Conservation (phyloP, 2,329 filamentous ascomycete species). For the Juglanconis oblonga region DNA sequence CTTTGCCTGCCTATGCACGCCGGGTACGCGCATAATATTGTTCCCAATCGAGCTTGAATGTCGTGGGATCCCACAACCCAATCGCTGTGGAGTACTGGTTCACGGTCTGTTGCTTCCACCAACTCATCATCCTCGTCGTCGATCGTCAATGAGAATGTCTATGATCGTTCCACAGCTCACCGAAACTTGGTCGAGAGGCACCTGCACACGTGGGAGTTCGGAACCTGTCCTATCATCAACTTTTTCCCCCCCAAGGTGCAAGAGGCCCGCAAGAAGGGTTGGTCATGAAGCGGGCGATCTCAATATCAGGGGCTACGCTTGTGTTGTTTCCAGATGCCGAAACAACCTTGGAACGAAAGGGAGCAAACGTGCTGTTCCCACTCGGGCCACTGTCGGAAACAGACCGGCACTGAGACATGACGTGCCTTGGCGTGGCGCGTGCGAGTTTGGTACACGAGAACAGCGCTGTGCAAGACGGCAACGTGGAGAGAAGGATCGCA, state of each 20-base stretch:
- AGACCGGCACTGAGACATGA: too few species aligned
- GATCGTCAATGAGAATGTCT: not conserved
- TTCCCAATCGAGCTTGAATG: not conserved
- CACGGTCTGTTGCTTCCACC: not conserved
- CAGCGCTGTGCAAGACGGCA: too few species aligned
- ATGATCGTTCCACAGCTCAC: not conserved
- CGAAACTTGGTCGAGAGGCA: not conserved
- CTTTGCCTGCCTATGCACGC: not conserved
- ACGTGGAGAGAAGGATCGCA: too few species aligned
- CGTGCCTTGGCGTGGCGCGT: too few species aligned
- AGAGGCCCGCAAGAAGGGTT: not conserved
- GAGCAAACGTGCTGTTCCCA: too few species aligned
- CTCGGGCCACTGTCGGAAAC: too few species aligned
- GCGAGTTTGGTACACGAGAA: too few species aligned
- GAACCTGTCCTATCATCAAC: not conserved
- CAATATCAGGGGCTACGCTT: too few species aligned
- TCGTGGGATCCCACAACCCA: not conserved
- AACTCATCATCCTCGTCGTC: not conserved
- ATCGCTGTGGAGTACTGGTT: not conserved
- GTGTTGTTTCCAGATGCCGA: too few species aligned
- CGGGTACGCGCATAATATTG: not conserved
- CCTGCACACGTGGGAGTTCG: not conserved
- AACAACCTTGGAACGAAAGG: too few species aligned
- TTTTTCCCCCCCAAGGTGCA: not conserved
- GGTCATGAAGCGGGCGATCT: not conserved